Evolutionary conservation across 164 flowering plant genomes (phyloP).

Genomic region (Dillenia turbinata): DNA sequence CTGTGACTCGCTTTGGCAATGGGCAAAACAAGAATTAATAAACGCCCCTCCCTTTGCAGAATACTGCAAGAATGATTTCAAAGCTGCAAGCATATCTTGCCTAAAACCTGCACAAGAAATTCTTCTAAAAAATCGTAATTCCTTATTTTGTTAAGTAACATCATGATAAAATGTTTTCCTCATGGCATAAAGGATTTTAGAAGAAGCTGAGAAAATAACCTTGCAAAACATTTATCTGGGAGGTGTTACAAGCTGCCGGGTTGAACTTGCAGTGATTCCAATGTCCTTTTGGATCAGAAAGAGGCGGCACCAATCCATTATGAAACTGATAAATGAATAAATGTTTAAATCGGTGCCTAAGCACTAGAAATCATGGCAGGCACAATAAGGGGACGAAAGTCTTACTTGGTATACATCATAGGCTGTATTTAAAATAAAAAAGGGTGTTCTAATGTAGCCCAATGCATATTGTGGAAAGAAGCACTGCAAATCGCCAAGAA

Average conservation of each 20-base stretch:
- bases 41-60: constrained; percentile 65
- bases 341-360: not conserved
- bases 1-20: constrained; percentile 91
- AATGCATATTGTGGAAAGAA: constrained; percentile 85
- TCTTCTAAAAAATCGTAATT: not conserved
- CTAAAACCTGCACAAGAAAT: constrained; percentile 41
- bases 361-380: not conserved
- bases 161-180: not conserved
- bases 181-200: not conserved
- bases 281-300: constrained; percentile 59
- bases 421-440: constrained; percentile 82
- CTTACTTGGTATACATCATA: constrained; percentile 85
- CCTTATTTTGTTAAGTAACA: not conserved
- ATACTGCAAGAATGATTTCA: constrained; percentile 26
- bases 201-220: constrained; percentile 30
- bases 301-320: constrained; percentile 74
- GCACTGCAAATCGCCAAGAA: constrained; percentile 50
- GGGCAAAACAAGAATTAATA: constrained; percentile 91
- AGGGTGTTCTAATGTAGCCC: constrained; percentile 59
- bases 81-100: constrained; percentile 59
- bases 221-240: constrained; percentile 57
- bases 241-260: constrained; percentile 42
- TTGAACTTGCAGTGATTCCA: constrained; percentile 70
- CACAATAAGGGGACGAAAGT: constrained; percentile 4
- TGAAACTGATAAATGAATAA: constrained; percentile 50